Evolutionary conservation across 129 eudicot genomes (phyloP).

Genomic region (Pseudognaphalium luteoalbum): DNA sequence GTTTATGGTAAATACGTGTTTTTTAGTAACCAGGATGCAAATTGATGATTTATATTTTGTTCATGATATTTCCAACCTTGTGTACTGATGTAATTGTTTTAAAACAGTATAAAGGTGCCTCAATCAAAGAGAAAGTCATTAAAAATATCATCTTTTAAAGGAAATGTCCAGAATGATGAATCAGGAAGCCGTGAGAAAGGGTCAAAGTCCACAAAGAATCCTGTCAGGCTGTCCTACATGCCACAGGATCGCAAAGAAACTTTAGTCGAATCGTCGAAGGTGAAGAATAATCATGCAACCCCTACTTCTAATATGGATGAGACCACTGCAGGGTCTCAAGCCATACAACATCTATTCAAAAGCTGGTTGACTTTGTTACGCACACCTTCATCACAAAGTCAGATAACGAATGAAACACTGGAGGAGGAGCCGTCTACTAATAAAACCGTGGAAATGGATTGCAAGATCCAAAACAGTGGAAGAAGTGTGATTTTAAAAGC

Average conservation of each 20-base stretch:
- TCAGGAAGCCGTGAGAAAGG: conserved; percentile 55
- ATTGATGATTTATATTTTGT: neutral
- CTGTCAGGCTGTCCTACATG: conserved; percentile 53
- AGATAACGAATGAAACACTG: conserved; percentile 41
- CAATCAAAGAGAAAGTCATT: conserved; percentile 46
- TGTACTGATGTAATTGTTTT: conserved; percentile 15
- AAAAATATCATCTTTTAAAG: conserved; percentile 68
- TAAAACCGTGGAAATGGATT: conserved; percentile 40
- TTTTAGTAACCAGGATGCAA: neutral
- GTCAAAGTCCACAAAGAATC: conserved; percentile 51
- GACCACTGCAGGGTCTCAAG: conserved; percentile 47
- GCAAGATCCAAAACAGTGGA: conserved; percentile 39
- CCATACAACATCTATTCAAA: conserved; percentile 65
- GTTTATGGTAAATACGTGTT: conserved; percentile 51
- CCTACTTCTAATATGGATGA: conserved; percentile 48
- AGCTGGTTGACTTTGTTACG: conserved; percentile 79
- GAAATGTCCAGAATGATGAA: conserved; percentile 55
- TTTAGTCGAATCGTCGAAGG: conserved; percentile 45
- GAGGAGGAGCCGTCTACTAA: conserved; percentile 31
- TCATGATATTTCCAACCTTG: neutral
- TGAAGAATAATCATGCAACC: conserved; percentile 44
- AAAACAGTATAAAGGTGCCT: conserved; percentile 59
- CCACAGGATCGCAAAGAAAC: conserved; percentile 71
- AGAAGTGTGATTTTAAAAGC: conserved; percentile 50
- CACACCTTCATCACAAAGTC: conserved; percentile 45